Conservation (phyloP, 192 early-diverging fungal genomes). For the Lunasporangiospora selenospora region DNA sequence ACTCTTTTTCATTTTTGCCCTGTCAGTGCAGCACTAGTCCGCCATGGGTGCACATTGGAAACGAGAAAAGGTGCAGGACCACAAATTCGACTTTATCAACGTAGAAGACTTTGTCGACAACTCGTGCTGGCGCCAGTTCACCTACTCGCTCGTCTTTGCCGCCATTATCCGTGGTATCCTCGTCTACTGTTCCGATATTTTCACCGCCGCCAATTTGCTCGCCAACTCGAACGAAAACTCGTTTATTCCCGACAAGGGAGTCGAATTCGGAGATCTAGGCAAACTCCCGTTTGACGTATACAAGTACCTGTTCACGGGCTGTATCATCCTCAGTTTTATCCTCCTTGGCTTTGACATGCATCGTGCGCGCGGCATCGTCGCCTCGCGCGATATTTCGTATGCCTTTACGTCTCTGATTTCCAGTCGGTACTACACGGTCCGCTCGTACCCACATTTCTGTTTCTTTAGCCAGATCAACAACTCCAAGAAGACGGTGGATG, state of each 20-base stretch:
- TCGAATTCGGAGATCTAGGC: slow-evolving; percentile 2
- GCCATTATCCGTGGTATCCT: slow-evolving; percentile 74
- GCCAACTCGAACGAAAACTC: slow-evolving; percentile 26
- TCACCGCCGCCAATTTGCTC: slow-evolving; percentile 71
- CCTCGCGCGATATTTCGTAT: slow-evolving; percentile 77
- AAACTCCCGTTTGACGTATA: slow-evolving; percentile 51
- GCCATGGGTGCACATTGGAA: slow-evolving; percentile 74
- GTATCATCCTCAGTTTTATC: slow-evolving; percentile 71
- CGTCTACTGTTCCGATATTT: slow-evolving; percentile 84
- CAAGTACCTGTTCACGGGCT: slow-evolving; percentile 65
- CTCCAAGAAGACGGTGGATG: slow-evolving; percentile 67
- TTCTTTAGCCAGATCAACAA: slow-evolving; percentile 78
- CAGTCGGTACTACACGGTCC: slow-evolving; percentile 77
- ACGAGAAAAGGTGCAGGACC: slow-evolving; percentile 77
- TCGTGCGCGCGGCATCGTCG: slow-evolving; percentile 69
- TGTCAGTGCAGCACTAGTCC: neutral
- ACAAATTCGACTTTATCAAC: slow-evolving; percentile 91
- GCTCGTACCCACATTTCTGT: slow-evolving; percentile 82
- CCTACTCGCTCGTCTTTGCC: slow-evolving; percentile 66
- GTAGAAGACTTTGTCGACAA: slow-evolving; percentile 72
- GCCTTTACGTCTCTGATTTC: slow-evolving; percentile 77
- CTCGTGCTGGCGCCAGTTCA: slow-evolving; percentile 49
- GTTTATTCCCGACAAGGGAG: slow-evolving; percentile 7
- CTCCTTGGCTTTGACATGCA: slow-evolving; percentile 72
- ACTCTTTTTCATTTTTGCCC: neutral